A percentile compares a stretch with the other conserved stretches of the same genome.
phyloP scores from a whole-genome alignment of 495 filamentous ascomycete species.

The Penicillium argentinense region DNA sequence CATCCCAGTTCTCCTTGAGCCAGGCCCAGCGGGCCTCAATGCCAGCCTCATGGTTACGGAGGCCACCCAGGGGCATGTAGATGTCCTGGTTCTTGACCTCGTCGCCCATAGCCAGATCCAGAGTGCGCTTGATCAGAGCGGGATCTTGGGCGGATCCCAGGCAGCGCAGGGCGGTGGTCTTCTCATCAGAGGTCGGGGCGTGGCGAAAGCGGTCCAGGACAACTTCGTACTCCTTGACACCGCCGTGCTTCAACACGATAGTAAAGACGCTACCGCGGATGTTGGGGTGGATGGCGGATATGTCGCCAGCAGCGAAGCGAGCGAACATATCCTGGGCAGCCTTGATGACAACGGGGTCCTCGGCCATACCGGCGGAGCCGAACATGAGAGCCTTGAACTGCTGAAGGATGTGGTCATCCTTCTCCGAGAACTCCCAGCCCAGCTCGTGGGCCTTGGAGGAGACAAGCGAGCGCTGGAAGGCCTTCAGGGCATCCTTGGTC shows the following conservation, averaged over 20 bases:
- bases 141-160: conserved; percentile 77
- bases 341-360: conserved; percentile 56
- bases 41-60: conserved; percentile 76
- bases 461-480: conserved; percentile 75
- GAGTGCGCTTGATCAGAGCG: conserved; percentile 76
- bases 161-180: conserved; percentile 88
- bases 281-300: conserved; percentile 64
- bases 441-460: conserved; percentile 76
- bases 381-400: conserved; percentile 74
- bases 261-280: conserved; percentile 63
- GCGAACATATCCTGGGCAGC: conserved; percentile 66
- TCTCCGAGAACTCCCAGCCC: conserved; percentile 83
- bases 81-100: conserved; percentile 97
- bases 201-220: conserved; percentile 78
- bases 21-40: conserved; percentile 79
- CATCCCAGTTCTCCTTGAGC: conserved; percentile 85
- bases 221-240: conserved; percentile 65
- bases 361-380: conserved; percentile 58
- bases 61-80: conserved; percentile 79
- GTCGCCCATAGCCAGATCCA: conserved; percentile 69
- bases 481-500: conserved; percentile 71
- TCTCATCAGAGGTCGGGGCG: conserved; percentile 89
- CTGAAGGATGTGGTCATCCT: conserved; percentile 84
- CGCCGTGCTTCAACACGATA: conserved; percentile 61
- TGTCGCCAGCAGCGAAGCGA: conserved; percentile 58